Base-by-base conservation (phyloP, 78 protist species). In the Chrysochromulina tobinii region DNA sequence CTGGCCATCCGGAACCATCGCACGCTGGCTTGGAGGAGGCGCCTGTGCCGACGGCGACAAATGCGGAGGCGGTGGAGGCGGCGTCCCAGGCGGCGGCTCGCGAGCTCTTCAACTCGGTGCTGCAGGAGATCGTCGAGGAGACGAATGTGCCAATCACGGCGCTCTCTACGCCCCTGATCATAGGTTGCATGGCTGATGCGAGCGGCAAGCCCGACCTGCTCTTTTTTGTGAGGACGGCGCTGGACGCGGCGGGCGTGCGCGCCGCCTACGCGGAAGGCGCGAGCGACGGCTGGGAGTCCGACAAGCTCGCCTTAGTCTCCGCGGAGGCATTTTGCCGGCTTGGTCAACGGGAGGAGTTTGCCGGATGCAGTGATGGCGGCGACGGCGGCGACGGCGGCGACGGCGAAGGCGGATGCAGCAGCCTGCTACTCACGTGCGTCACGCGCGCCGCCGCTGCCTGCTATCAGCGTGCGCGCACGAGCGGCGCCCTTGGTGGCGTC, bases 1-100 rank as follows among this genome's bases (percentile, higher is more conserved):
- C 67, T 20, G 91, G 91, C 57, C 91, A 89, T 21, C 75, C 91
- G 14, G 91, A 89, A 58, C 91, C 91, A 3, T 1, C 17, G 85
- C 75, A 25, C 18, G 91, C 75, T 50, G 38, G 8, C 27, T 7
- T 1, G 20, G 51, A 38, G 15, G 48, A 1, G 20, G 27, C 9
- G 23, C 27, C 77, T 1, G 75, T 2, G 17, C 50, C 79, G 50
- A 51, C 54, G 17, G 54, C 2, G 51, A 23, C 25, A 1, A 9
- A 8, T 15, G 23, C 27, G 55, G 73, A 14, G 15, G 68, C 23
- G 7, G 51, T 4, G 58, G 14, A 7, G 20, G 64, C 18, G 61
- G 61, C 3, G 38, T 66, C 85, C 3, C 8, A 1, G 18, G 2
- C 27, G 51, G 81, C 51, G 25, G 18, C 7, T 21, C 23, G 6